phyloP scores from a whole-genome alignment of 2,329 filamentous ascomycete species.

The Thelonectria discophora region DNA sequence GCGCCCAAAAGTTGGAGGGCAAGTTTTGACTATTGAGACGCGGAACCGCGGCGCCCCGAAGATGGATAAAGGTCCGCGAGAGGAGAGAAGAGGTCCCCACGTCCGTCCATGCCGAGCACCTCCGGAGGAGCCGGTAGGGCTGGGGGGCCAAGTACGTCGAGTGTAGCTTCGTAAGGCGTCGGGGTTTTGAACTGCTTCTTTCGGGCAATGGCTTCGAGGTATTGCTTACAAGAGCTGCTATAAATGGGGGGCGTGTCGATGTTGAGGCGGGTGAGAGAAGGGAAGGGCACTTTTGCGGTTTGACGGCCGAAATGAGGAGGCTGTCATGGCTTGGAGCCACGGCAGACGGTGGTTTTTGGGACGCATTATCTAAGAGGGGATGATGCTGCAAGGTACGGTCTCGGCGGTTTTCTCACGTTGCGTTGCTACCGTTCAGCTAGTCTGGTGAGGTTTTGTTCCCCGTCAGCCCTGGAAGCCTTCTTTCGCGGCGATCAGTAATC shows the following conservation, averaged over 20 bases:
- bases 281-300: background rate
- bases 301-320: background rate
- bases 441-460: background rate
- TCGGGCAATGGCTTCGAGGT: no score
- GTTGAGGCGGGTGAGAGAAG: background rate
- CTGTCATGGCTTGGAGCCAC: background rate
- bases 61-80: conserved; percentile 2
- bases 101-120: conserved; percentile 9
- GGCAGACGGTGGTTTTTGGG: no score
- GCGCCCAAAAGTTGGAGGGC: background rate
- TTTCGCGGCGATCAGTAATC: background rate
- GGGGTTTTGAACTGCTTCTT: no score
- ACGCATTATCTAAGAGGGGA: no score
- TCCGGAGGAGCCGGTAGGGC: conserved; percentile 29
- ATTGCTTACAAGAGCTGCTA: no score
- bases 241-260: background rate
- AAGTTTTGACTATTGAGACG: conserved; percentile 14
- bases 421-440: background rate
- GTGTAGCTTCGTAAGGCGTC: background rate
- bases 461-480: background rate
- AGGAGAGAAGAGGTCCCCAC: background rate
- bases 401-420: background rate
- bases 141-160: background rate
- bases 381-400: background rate
- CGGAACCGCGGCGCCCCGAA: conserved; percentile 7